Base-by-base conservation (phyloP, 2,329 filamentous ascomycete genomes). In the Calycina herbarum region DNA sequence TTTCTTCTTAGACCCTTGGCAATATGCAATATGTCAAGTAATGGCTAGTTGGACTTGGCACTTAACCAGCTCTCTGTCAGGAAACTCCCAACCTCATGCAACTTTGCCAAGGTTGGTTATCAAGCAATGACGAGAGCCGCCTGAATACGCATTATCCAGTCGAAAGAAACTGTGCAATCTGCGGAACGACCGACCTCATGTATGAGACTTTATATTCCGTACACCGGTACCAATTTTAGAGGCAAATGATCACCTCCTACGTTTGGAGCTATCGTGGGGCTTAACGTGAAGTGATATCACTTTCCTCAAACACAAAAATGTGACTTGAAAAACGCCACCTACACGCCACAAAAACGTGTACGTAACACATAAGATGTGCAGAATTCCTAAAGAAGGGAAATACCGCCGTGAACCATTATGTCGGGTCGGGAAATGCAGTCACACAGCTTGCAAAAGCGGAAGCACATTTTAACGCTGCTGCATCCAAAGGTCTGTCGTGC, bases 381-480 rank as follows among this genome's bases (percentile, higher is more conserved):
- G 45, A 27, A 51, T 51, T 51, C 24, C 45, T 7, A 20, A 51
- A 10, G 45, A 51, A 10, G 45, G 45, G 20, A 15, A 38, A 38
- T 38, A 38, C 35, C n/a, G 45, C 45, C 7, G 20, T 51, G 45
- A 15, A 51, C 45, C 45, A 27, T 24, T n/a, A 51, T 51, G 45
- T 11, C 45, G 45, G 45, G 45, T 51, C 45, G 45, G 45, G n/a
- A 51, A 51, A 24, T 51, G 45, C 45, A 24, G 45, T 51, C 45
- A 51, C 45, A 51, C 20, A n/a, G 45, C 45, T 51, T 51, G 35
- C 20, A 8, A 27, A 7, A 10, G 20, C n/a, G 45, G 45, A 51
- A 51, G 45, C n/a, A 51, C 20, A 51, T 24, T 24, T 20, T 3
- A 51, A 27, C 45, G 45, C 45, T n/a, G 45, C 45, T 51, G 45